phyloP scores from a whole-genome alignment of 2,329 filamentous ascomycete genomes.

The Fusarium pilosicola region DNA sequence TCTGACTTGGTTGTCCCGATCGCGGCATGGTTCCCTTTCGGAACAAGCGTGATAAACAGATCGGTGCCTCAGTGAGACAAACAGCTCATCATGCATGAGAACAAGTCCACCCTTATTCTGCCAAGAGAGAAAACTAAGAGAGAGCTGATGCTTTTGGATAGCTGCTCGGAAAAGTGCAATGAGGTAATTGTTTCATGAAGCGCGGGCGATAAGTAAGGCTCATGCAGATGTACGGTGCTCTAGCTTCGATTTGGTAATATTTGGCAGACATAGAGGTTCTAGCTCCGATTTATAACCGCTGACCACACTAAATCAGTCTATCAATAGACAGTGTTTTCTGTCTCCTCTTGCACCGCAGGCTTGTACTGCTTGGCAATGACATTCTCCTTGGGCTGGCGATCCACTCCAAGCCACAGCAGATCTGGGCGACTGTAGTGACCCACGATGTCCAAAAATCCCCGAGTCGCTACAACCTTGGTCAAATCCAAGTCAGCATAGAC shows the following conservation, averaged over 20 bases:
- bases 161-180: background rate
- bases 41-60: background rate
- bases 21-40: background rate
- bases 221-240: background rate
- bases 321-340: background rate
- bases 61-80: background rate
- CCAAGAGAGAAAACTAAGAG: background rate
- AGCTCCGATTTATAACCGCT: background rate
- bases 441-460: conserved; percentile 53
- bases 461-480: conserved; percentile 51
- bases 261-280: background rate
- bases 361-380: conserved; percentile 24
- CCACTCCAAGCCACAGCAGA: conserved; percentile 50
- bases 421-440: conserved; percentile 52
- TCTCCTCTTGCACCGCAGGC: background rate
- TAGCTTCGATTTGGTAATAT: background rate
- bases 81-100: background rate
- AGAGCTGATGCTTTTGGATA: too few relatives aligned
- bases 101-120: background rate
- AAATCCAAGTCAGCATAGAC: conserved; percentile 62
- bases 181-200: background rate
- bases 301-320: background rate
- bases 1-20: fast-evolving
- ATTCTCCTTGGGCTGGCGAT: conserved; percentile 29
- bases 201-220: background rate